These are phyloP conservation scores for Saitozyma sp. DNA, from an alignment of 768 basidiomycete genomes.

Conservation along the genomic window DNA sequence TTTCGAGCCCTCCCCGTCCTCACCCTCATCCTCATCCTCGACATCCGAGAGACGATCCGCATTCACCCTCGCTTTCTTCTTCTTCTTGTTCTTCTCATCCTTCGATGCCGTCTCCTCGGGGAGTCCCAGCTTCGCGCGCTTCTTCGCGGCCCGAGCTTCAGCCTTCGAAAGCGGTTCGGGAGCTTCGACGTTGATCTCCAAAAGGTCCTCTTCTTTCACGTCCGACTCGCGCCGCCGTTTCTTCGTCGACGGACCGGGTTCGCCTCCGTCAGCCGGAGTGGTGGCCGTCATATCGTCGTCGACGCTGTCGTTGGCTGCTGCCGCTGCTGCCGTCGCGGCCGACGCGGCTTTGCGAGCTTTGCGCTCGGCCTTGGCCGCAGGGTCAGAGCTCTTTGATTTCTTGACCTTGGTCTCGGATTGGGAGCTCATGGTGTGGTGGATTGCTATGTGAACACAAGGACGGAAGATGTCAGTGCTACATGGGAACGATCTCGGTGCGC, in stretches of 20 bases:
- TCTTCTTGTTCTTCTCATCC: constrained; percentile 16
- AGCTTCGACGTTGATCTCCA: constrained; percentile 48
- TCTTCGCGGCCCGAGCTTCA: constrained; percentile 44
- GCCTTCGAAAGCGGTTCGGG: constrained; percentile 49
- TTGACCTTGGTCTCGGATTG: constrained; percentile 1
- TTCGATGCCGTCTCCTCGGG: constrained; percentile 48
- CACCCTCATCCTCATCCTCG: constrained; percentile 8
- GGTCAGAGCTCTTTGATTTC: neutral
- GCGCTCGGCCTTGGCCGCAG: constrained; percentile 5
- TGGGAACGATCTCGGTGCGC: too few relatives aligned
- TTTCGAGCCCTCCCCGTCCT: neutral
- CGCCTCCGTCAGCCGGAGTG: neutral
- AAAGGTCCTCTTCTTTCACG: constrained; percentile 11
- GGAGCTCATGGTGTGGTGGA: constrained; percentile 30
- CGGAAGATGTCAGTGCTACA: too few relatives aligned
- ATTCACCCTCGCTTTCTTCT: constrained; percentile 7
- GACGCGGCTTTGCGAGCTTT: constrained; percentile 1
- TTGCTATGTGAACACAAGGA: constrained; percentile 7
- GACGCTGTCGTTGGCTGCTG: neutral
- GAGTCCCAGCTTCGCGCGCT: constrained; percentile 35
- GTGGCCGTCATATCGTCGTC: neutral
- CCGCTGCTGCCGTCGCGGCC: constrained; percentile 1
- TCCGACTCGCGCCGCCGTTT: neutral
- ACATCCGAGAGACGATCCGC: neutral
- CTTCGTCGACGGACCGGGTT: constrained; percentile 1